Evolutionary conservation across 2,329 filamentous ascomycete genomes (phyloP).

Genomic region (Aureobasidium sp.): DNA sequence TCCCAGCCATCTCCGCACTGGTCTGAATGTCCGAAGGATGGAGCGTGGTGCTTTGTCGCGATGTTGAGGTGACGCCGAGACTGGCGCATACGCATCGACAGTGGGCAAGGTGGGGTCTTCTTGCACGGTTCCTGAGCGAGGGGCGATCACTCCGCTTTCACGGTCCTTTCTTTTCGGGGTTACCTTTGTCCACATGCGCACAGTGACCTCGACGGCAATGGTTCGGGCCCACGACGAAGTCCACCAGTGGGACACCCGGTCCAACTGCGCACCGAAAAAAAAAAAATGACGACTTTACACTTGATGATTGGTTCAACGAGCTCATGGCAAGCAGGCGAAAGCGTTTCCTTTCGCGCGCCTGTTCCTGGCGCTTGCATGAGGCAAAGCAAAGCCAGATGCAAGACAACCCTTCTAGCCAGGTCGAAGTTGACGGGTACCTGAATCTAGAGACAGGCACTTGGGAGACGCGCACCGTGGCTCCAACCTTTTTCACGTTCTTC

Average conservation of each 20-base stretch:
- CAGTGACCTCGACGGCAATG: slow-evolving; percentile 4
- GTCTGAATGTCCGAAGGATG: background rate
- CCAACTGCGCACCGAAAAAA: background rate
- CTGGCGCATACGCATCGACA: background rate
- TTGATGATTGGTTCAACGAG: background rate
- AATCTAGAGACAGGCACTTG: slow-evolving; percentile 7
- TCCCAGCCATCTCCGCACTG: background rate
- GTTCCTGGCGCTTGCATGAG: slow-evolving; percentile 11
- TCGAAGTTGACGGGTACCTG: slow-evolving; percentile 9
- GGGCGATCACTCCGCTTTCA: slow-evolving; percentile 6
- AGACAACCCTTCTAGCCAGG: slow-evolving; percentile 7
- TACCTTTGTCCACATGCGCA: background rate
- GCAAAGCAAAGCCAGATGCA: slow-evolving; percentile 8
- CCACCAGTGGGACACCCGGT: background rate
- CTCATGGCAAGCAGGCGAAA: background rate
- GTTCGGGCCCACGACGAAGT: background rate
- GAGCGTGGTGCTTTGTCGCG: background rate
- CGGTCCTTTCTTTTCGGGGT: background rate
- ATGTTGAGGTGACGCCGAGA: slow-evolving; percentile 11
- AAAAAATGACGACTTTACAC: background rate
- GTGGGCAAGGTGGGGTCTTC: background rate
- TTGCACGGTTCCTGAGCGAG: background rate
- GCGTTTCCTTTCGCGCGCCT: slow-evolving; percentile 7
- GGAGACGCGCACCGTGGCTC: background rate
- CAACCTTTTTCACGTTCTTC: slow-evolving; percentile 12